Conservation (phyloP, 495 filamentous ascomycete species). For the Neurospora terricola region DNA sequence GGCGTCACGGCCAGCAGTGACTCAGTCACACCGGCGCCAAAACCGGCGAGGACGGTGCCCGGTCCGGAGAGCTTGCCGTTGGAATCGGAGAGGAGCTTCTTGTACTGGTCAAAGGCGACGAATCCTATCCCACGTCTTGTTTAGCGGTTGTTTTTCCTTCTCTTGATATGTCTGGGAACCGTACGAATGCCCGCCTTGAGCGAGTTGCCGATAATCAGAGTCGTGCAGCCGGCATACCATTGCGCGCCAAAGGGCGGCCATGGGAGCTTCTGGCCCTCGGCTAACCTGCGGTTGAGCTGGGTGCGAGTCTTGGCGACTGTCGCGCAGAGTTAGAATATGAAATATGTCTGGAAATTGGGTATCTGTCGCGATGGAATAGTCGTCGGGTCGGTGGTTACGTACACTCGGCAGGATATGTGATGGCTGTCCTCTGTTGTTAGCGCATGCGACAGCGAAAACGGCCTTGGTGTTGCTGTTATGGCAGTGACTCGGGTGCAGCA, state of each 20-base stretch:
- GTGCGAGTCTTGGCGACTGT: conserved; percentile 85
- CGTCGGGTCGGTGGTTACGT: conserved; percentile 16
- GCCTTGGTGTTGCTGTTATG: neutral
- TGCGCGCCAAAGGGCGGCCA: conserved; percentile 90
- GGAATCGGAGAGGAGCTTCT: conserved; percentile 68
- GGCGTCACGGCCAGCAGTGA: conserved; percentile 90
- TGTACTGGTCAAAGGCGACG: conserved; percentile 91
- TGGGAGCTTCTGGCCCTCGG: conserved; percentile 76
- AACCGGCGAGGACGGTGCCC: conserved; percentile 82
- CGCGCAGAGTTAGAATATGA: neutral
- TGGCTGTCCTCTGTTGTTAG: conserved; percentile 44
- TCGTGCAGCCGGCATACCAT: conserved; percentile 98
- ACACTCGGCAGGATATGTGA: conserved; percentile 98
- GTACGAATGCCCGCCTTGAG: conserved; percentile 88
- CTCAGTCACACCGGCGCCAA: conserved; percentile 91
- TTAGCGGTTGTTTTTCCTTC: neutral
- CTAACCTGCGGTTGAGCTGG: conserved; percentile 81
- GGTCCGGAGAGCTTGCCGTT: conserved; percentile 86
- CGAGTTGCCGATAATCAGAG: conserved; percentile 92
- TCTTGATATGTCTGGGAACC: conserved; percentile 15
- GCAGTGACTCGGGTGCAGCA: neutral
- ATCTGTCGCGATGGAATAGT: neutral
- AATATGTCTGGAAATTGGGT: conserved; percentile 3
- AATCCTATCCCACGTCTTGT: conserved; percentile 49
- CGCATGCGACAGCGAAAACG: neutral